Base-by-base conservation (phyloP, 352 stramenopile species). In the Phytophthora sp. region DNA sequence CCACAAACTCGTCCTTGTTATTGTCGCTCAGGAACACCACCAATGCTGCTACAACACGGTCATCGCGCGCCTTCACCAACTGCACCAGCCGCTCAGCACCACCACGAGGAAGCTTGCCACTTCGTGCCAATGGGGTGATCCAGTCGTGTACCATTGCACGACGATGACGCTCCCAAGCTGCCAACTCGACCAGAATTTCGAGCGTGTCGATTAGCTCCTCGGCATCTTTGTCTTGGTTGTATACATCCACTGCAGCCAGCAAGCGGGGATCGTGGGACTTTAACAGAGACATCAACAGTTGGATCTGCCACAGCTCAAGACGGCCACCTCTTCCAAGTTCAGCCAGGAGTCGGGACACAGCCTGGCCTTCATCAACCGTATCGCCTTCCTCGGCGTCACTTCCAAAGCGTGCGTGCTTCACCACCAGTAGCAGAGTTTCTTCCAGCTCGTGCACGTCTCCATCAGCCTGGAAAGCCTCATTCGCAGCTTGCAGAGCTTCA, bases 351-450 rank as follows among this genome's bases (percentile, higher is more conserved):
- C 64, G 51, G 4, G 71, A 71, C 16, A 74, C 63, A 8, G 58
- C 58, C 20, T 77, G 56, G 4, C 49, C 47, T 15, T 80, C 71
- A 16, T 84, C 75, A 41, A 63, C 23, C 1, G 57, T 18, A 4
- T 60, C 24, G 7, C 12, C 18, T 3, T 64, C 42, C 1, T 63
- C 50, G 3, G 35, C 35, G 18, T 71, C 62, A 5, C 61, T 62
- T 15, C 77, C 80, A 64, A 93, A 90, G 26, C 82, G 78, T 0
- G 86, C 86, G 50, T 94, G 86, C 57, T 94, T 94, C 20, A 94
- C 84, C 15, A 94, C 81, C 6, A 94, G 52, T n/a, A 91, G 60
- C 52, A 94, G 44, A 20, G 86, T 94, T 46, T 94, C 86, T 20
- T 92, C 82, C 4, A 94, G 66, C 46, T 94, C 86, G 23, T 84